Evolutionary conservation across 345 rosid genomes (phyloP).

Genomic region (Gossypium stocksii): DNA sequence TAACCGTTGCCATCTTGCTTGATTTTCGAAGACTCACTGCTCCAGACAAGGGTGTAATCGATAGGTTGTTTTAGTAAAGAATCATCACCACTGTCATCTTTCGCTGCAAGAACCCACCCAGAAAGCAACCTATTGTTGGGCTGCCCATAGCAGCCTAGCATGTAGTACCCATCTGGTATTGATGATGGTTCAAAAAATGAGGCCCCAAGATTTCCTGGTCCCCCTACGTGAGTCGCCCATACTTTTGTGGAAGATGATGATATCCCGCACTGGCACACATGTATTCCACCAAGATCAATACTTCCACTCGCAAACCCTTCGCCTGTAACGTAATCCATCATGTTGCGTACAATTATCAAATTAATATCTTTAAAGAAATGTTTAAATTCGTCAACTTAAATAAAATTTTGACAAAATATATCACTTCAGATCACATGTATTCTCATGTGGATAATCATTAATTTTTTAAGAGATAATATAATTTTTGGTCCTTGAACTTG

Average conservation of each 20-base stretch:
- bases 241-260: slow-evolving; percentile 40
- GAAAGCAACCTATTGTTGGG: slow-evolving; percentile 49
- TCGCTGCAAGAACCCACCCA: slow-evolving; percentile 66
- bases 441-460: too few relatives aligned
- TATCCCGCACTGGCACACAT: slow-evolving; percentile 49
- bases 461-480: too few relatives aligned
- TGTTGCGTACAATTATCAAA: too few relatives aligned
- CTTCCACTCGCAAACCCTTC: slow-evolving; percentile 51
- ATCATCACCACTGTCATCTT: slow-evolving; percentile 27
- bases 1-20: slow-evolving; percentile 61
- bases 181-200: slow-evolving; percentile 62
- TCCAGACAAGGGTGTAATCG: slow-evolving; percentile 77
- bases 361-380: too few relatives aligned
- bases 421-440: too few relatives aligned
- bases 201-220: slow-evolving; percentile 64
- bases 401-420: too few relatives aligned
- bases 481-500: too few relatives aligned
- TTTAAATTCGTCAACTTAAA: too few relatives aligned
- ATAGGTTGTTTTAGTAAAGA: slow-evolving; percentile 47
- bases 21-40: slow-evolving; percentile 52
- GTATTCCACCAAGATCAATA: slow-evolving; percentile 61
- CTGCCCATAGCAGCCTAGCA: slow-evolving; percentile 60
- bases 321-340: slow-evolving; percentile 24
- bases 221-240: slow-evolving; percentile 57
- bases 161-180: slow-evolving; percentile 42